A percentile compares a stretch with the other conserved stretches of the same genome.
Evolutionary conservation across 75 land plant species (phyloP).

Genomic region (Picea sitchensis): DNA sequence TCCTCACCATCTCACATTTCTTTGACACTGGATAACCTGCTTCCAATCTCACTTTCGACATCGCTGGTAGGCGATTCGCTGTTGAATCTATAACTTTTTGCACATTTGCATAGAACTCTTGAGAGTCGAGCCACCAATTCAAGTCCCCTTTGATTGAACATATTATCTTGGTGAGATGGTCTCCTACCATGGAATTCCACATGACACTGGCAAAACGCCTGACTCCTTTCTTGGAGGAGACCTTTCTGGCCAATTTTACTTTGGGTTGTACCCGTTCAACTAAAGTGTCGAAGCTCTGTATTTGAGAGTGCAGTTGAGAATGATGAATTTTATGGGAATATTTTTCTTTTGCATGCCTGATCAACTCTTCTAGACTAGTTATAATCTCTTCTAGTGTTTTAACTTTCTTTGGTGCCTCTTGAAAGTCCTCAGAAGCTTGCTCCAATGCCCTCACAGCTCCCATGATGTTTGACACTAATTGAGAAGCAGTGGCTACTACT

Average conservation of each 20-base stretch:
- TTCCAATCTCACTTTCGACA: slow-evolving; percentile 20
- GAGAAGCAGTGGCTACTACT: slow-evolving; percentile 19
- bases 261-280: slow-evolving; percentile 24
- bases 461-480: slow-evolving; percentile 28
- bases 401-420: slow-evolving; percentile 33
- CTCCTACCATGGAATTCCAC: slow-evolving; percentile 26
- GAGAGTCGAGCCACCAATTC: slow-evolving; percentile 38
- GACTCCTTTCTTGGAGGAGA: slow-evolving; percentile 22
- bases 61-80: slow-evolving; percentile 15
- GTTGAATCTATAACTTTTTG: slow-evolving; percentile 24
- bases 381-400: slow-evolving; percentile 25
- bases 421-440: slow-evolving; percentile 30
- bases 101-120: slow-evolving; percentile 14
- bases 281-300: slow-evolving; percentile 32
- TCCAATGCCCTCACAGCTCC: slow-evolving; percentile 34
- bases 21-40: slow-evolving; percentile 33
- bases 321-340: slow-evolving; percentile 30
- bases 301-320: slow-evolving; percentile 21
- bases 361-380: slow-evolving; percentile 25
- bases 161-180: slow-evolving; percentile 20
- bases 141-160: slow-evolving; percentile 24
- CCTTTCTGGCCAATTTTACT: slow-evolving; percentile 27
- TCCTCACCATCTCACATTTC: slow-evolving; percentile 19
- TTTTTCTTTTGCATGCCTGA: slow-evolving; percentile 17
- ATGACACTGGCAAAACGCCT: slow-evolving; percentile 22